These are phyloP conservation scores for Colletotrichum sp. DNA, from an alignment of 2,329 filamentous ascomycete genomes.

Conservation along the genomic window DNA sequence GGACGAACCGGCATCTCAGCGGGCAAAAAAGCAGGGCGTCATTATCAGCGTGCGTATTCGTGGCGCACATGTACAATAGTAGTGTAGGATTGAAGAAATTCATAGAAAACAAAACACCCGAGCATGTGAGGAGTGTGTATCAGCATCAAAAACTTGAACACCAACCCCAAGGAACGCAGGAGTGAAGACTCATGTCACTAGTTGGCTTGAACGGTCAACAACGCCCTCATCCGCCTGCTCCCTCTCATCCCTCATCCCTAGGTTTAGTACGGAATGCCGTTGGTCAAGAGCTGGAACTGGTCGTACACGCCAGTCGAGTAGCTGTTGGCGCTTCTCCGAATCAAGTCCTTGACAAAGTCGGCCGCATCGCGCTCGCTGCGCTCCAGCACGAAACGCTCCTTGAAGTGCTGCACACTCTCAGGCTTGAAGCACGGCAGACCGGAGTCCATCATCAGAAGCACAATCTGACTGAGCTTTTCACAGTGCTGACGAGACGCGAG, in stretches of 20 bases:
- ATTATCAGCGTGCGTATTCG: not conserved
- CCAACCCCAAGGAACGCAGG: not conserved
- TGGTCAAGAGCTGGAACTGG: conserved; percentile 95
- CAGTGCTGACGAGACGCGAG: conserved; percentile 84
- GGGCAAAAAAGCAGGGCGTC: not conserved
- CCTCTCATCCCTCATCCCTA: not conserved
- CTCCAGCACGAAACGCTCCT: conserved; percentile 89
- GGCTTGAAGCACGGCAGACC: conserved; percentile 98
- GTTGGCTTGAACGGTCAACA: not conserved
- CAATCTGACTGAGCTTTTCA: conserved; percentile 87
- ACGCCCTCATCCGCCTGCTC: not conserved
- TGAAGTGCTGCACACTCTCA: conserved; percentile 90
- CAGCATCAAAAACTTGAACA: not conserved
- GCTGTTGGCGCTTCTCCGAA: conserved; percentile 88
- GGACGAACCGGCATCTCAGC: not conserved
- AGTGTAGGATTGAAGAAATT: not conserved
- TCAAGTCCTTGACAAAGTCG: conserved; percentile 88
- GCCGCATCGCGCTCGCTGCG: conserved; percentile 92
- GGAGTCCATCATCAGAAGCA: conserved; percentile 93
- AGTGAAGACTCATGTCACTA: not conserved
- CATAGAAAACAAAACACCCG: not conserved
- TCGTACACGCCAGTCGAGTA: conserved; percentile 96
- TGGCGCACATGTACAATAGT: not conserved
- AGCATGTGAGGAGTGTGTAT: not conserved
- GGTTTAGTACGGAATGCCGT: conserved; percentile 88